Evolutionary conservation across 2,329 filamentous ascomycete species (phyloP).

Genomic region (Tolypocladium cylindrosporum): DNA sequence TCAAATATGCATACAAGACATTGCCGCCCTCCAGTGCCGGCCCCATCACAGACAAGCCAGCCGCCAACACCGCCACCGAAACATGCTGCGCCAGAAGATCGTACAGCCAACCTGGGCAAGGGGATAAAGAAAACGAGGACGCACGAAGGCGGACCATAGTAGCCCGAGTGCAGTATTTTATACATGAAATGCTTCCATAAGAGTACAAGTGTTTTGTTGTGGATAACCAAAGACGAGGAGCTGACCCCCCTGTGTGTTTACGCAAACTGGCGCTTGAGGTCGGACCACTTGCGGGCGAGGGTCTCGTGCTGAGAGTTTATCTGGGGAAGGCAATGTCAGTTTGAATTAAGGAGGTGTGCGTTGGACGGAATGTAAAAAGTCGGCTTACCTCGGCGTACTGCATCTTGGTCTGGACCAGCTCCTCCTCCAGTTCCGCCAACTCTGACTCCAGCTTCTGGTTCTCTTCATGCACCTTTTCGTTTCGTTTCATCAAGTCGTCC

Average conservation of each 20-base stretch:
- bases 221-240: background rate
- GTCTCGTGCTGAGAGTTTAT: constrained; percentile 63
- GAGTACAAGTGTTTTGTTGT: background rate
- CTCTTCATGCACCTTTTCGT: constrained; percentile 87
- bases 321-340: constrained; percentile 29
- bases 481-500: constrained; percentile 84
- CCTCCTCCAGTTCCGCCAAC: constrained; percentile 82
- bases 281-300: constrained; percentile 67
- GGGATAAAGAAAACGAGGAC: background rate
- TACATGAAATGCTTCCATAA: constrained; percentile 12
- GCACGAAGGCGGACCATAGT: background rate
- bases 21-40: background rate
- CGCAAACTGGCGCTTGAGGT: constrained; percentile 52
- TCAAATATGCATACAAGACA: background rate
- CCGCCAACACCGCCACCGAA: constrained; percentile 1
- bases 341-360: background rate
- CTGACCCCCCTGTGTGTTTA: constrained; percentile 9
- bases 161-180: constrained; percentile 5
- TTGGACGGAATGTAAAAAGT: background rate
- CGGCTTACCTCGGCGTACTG: constrained; percentile 78
- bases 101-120: background rate
- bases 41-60: background rate
- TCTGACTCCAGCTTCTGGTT: constrained; percentile 84
- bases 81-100: constrained; percentile 2
- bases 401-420: constrained; percentile 90